Evolutionary conservation across 306 rosid species (phyloP).

Genomic region (Ceratonia siliqua): DNA sequence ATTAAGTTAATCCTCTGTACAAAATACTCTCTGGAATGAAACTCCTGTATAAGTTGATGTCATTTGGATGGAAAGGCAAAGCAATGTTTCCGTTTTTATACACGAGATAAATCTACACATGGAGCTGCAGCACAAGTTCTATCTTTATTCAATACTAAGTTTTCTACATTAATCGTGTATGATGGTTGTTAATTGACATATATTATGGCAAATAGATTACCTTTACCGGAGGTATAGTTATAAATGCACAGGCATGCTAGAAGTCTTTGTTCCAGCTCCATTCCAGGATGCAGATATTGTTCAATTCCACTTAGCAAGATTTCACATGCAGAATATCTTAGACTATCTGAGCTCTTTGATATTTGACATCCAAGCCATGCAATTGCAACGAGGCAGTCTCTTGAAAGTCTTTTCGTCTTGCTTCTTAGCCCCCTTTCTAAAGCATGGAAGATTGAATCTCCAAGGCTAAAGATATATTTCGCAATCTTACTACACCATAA

Average conservation of each 20-base stretch:
- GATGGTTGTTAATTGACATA: conserved; percentile 6
- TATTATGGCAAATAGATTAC: conserved; percentile 38
- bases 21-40: neutral
- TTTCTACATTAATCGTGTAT: conserved; percentile 5
- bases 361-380: conserved; percentile 87
- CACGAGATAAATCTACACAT: conserved; percentile 4
- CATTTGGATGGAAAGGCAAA: conserved; percentile 19
- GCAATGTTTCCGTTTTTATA: neutral
- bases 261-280: conserved; percentile 76
- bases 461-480: conserved; percentile 51
- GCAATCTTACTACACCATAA: conserved; percentile 71
- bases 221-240: conserved; percentile 78
- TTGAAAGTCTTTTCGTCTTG: conserved; percentile 58
- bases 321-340: conserved; percentile 64
- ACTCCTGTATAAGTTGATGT: neutral
- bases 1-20: neutral
- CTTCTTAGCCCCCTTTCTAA: conserved; percentile 67
- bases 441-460: conserved; percentile 61
- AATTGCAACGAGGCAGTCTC: conserved; percentile 61
- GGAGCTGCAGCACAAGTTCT: neutral
- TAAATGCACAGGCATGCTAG: conserved; percentile 75
- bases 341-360: conserved; percentile 53
- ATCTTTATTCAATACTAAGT: neutral
- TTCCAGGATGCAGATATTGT: conserved; percentile 75
- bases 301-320: conserved; percentile 63